Base-by-base conservation (phyloP, 257 asterid species). In the Gynochthodes officinalis region DNA sequence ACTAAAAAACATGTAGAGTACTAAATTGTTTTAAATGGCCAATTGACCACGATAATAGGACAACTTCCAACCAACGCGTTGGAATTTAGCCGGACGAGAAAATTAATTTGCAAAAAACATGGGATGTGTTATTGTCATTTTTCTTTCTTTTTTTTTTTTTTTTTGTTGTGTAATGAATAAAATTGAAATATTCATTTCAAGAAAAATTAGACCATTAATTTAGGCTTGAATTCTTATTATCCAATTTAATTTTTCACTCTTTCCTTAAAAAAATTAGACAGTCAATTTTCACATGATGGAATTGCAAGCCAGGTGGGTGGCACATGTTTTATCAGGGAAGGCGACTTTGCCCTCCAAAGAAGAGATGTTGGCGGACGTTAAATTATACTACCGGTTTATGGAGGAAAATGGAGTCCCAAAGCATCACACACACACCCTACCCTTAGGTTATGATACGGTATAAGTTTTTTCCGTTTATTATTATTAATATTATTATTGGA, bases 301-400 rank as follows among this genome's bases (percentile, higher is more conserved):
- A 50, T 19, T 50, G 57, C 57, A 50, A 50, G 84, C 89, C 9
- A 82, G 78, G 83, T 88, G 90, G 93, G 73, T 86, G 64, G 87
- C 90, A 0, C 78, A 50, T 16, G 57, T 50, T 50, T 4, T 50
- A 50, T 18, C 25, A 18, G 57, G 57, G 4, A 50, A 50, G 4
- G 57, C 19, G 8, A 11, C 9, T 16, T 50, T 50, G 25, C 57
- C 57, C 2, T 50, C 57, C 7, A 19, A 50, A 19, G 57, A 50
- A 1, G 25, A 50, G 57, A 50, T 50, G 57, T 16, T 50, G 5
- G 25, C 57, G 2, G 57, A 50, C 4, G 14, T 50, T 50, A 6
- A 50, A 50, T 50, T 50, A 19, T 6, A 50, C 4, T 50, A 50
- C 4, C 57, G 8, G 57, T 19, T 16, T 0, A 2, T 50, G 57